These are phyloP conservation scores for Arthrinium puccinioides DNA, from an alignment of 2,329 filamentous ascomycete species.

Conservation along the genomic window DNA sequence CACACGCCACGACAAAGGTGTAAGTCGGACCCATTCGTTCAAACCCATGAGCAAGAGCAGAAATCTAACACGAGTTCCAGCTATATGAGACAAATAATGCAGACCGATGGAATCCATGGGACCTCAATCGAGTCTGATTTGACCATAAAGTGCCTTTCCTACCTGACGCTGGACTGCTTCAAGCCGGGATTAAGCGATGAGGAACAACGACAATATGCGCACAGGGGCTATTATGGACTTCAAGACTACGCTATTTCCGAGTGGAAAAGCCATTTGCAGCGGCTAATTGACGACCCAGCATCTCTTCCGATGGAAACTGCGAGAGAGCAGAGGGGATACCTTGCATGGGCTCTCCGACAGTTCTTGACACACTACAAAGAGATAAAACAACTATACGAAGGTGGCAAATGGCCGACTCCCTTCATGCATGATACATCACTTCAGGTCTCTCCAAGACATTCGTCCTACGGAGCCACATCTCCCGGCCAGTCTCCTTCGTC, in stretches of 20 bases:
- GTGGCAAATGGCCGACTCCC: too few species aligned
- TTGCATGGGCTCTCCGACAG: neutral
- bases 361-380: neutral
- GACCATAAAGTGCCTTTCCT: constrained; percentile 23
- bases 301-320: neutral
- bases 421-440: too few species aligned
- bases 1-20: constrained; percentile 29
- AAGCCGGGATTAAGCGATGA: constrained; percentile 5
- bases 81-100: constrained; percentile 7
- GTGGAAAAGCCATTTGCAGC: constrained; percentile 22
- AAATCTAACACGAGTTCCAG: constrained; percentile 7
- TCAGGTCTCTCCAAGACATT: too few species aligned
- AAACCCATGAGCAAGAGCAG: neutral
- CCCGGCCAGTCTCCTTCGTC: too few species aligned
- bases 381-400: too few species aligned
- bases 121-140: constrained; percentile 21
- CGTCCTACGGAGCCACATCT: too few species aligned
- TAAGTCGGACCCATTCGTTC: constrained; percentile 10
- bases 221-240: constrained; percentile 24
- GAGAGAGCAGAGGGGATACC: constrained; percentile 6
- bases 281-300: neutral
- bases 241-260: constrained; percentile 29
- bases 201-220: constrained; percentile 7
- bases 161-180: constrained; percentile 27
- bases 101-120: constrained; percentile 2